Evolutionary conservation across 2,329 filamentous ascomycete species (phyloP).

Genomic region (Xylaria sp.): DNA sequence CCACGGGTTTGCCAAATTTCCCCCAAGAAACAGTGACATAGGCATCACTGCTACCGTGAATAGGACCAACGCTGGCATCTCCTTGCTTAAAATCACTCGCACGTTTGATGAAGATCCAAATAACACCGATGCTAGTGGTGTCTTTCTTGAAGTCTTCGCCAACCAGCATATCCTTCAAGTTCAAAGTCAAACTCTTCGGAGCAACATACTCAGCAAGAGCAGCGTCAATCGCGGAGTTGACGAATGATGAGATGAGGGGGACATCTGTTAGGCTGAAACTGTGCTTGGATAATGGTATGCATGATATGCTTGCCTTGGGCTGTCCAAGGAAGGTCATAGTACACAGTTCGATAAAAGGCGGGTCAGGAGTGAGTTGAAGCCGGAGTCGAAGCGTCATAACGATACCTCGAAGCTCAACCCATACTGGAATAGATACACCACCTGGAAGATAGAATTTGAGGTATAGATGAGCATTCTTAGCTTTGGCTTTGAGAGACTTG

Average conservation of each 20-base stretch:
- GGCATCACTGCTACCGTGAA: slow-evolving; percentile 73
- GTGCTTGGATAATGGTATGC: slow-evolving; percentile 74
- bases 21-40: slow-evolving; percentile 81
- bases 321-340: slow-evolving; percentile 80
- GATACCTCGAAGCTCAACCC: slow-evolving; percentile 78
- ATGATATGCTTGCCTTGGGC: slow-evolving; percentile 76
- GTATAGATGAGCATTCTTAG: slow-evolving; percentile 78
- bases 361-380: slow-evolving; percentile 78
- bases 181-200: slow-evolving; percentile 77
- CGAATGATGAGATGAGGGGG: slow-evolving; percentile 78
- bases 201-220: slow-evolving; percentile 80
- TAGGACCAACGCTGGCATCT: slow-evolving; percentile 69
- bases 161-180: slow-evolving; percentile 80
- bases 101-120: slow-evolving; percentile 73
- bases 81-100: slow-evolving; percentile 78
- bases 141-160: slow-evolving; percentile 85
- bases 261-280: slow-evolving; percentile 80
- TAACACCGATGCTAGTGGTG: slow-evolving; percentile 69
- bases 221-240: slow-evolving; percentile 78
- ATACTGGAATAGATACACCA: slow-evolving; percentile 68
- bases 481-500: slow-evolving; percentile 68
- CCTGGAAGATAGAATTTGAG: slow-evolving; percentile 75
- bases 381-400: slow-evolving; percentile 76
- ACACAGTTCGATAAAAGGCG: slow-evolving; percentile 79
- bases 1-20: slow-evolving; percentile 78